These are phyloP conservation scores for Colletotrichum noveboracense DNA, from an alignment of 2,329 filamentous ascomycete genomes.

Conservation along the genomic window DNA sequence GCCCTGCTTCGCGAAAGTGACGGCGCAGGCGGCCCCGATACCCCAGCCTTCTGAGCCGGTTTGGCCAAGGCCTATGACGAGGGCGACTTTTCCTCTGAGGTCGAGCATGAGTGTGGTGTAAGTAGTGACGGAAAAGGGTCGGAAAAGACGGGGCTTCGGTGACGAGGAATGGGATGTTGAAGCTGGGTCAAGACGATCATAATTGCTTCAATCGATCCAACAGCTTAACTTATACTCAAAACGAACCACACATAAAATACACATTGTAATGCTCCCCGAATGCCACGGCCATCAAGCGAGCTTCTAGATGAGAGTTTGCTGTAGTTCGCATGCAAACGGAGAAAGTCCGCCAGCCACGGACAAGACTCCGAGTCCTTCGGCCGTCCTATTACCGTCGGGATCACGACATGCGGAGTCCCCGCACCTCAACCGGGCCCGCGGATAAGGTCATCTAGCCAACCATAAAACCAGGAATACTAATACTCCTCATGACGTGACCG, in stretches of 20 bases:
- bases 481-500: background rate
- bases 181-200: background rate
- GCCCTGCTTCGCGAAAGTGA: slow-evolving; percentile 50
- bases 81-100: slow-evolving; percentile 46
- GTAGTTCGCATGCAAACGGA: background rate
- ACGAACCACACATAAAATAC: background rate
- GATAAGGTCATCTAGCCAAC: slow-evolving; percentile 8
- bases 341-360: slow-evolving; percentile 1
- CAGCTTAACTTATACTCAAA: background rate
- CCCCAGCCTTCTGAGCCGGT: slow-evolving; percentile 51
- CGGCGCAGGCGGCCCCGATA: slow-evolving; percentile 55
- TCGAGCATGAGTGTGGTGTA: slow-evolving; percentile 29
- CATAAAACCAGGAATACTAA: slow-evolving; percentile 6
- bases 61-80: slow-evolving; percentile 52
- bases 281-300: background rate
- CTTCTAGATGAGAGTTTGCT: background rate
- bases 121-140: background rate
- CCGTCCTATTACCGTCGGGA: slow-evolving; percentile 11
- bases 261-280: fast-evolving
- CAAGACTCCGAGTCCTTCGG: background rate
- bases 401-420: slow-evolving; percentile 20
- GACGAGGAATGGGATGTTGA: background rate
- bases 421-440: background rate
- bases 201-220: background rate
- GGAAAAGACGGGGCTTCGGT: background rate